phyloP scores from a whole-genome alignment of 2,329 filamentous ascomycete species.

The Botrytis porri region DNA sequence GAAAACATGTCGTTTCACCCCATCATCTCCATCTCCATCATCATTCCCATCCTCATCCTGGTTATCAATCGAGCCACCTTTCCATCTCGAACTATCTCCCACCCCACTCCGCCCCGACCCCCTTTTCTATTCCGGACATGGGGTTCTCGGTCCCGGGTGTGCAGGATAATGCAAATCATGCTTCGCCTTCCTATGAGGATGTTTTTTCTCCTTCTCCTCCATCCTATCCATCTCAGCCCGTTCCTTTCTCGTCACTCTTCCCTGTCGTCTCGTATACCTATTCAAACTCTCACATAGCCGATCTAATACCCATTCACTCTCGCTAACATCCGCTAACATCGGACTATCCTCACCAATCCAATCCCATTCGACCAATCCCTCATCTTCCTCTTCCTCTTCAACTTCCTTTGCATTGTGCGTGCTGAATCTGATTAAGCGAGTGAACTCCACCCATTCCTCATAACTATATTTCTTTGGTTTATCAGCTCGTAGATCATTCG shows the following conservation, averaged over 20 bases:
- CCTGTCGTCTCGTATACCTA: constrained; percentile 39
- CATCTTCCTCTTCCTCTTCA: constrained; percentile 50
- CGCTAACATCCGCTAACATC: constrained; percentile 59
- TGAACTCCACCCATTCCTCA: constrained; percentile 68
- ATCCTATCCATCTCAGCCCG: background rate
- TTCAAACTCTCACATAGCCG: constrained; percentile 62
- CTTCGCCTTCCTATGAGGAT: constrained; percentile 2
- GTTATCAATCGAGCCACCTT: background rate
- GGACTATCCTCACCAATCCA: constrained; percentile 70
- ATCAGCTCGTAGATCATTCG: constrained; percentile 49
- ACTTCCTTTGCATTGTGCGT: constrained; percentile 37
- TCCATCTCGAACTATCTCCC: background rate
- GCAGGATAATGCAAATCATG: constrained; percentile 10
- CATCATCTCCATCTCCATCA: background rate
- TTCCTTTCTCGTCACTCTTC: constrained; percentile 25
- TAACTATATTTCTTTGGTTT: constrained; percentile 56
- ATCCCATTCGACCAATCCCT: constrained; percentile 64
- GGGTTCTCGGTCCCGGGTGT: constrained; percentile 4
- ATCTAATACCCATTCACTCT: constrained; percentile 66
- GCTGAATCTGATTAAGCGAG: constrained; percentile 58
- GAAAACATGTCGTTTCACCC: background rate
- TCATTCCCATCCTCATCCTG: no score
- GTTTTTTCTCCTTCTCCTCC: background rate
- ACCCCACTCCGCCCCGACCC: background rate
- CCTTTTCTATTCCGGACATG: background rate